These are phyloP conservation scores for Didymella arachidicola DNA, from an alignment of 2,329 filamentous ascomycete species.

Conservation along the genomic window DNA sequence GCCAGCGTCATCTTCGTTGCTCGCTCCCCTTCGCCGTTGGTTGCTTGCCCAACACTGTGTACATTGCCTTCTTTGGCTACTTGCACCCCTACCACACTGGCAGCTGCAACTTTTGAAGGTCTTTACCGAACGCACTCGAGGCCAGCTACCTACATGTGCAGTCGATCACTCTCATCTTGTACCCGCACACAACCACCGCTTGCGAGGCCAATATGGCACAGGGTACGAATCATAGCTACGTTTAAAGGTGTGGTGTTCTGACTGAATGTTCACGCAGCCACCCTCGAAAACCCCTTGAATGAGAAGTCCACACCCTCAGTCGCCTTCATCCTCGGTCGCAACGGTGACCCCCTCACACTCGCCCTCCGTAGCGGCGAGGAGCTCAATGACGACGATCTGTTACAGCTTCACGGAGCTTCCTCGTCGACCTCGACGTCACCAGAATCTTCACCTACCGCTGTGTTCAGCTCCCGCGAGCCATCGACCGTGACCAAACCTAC, in stretches of 20 bases:
- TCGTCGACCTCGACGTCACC: slow-evolving; percentile 22
- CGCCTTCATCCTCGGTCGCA: slow-evolving; percentile 24
- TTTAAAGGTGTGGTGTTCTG: neutral
- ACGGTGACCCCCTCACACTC: slow-evolving; percentile 16
- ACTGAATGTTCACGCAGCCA: slow-evolving; percentile 25
- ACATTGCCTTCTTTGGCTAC: no score
- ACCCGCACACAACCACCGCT: slow-evolving; percentile 4
- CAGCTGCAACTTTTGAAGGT: neutral
- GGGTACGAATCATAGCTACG: slow-evolving; percentile 19
- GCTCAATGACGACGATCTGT: neutral
- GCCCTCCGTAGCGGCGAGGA: slow-evolving; percentile 23
- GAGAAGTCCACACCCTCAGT: slow-evolving; percentile 19
- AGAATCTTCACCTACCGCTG: slow-evolving; percentile 20
- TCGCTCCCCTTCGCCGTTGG: neutral
- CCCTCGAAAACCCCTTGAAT: slow-evolving; percentile 32
- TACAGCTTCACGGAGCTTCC: slow-evolving; percentile 2
- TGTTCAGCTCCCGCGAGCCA: slow-evolving; percentile 29
- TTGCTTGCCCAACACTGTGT: no score
- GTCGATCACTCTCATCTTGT: neutral
- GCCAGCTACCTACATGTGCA: slow-evolving; percentile 10
- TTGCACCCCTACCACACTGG: no score
- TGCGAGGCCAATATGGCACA: slow-evolving; percentile 31
- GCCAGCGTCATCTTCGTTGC: neutral
- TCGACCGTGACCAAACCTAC: slow-evolving; percentile 41
- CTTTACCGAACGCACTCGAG: neutral